These are phyloP conservation scores for Geosmithia flava DNA, from an alignment of 2,329 filamentous ascomycete genomes.

Conservation along the genomic window DNA sequence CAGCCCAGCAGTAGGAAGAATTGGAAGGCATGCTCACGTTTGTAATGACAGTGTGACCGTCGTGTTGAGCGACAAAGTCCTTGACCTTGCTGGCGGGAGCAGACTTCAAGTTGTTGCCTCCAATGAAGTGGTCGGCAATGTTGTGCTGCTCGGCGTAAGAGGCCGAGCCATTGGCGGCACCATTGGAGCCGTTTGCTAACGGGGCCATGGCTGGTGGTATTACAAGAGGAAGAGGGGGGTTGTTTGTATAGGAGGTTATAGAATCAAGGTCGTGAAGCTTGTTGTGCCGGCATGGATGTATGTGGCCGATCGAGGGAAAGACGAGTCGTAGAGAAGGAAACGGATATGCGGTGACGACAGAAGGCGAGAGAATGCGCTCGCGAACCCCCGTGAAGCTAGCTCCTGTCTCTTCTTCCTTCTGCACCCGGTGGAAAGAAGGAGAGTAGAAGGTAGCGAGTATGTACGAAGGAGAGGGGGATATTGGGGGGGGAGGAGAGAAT, in stretches of 20 bases:
- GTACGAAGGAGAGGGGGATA: background rate
- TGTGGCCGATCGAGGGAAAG: background rate
- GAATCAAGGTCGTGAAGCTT: slow-evolving; percentile 1
- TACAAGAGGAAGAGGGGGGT: slow-evolving; percentile 10
- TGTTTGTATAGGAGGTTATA: slow-evolving; percentile 6
- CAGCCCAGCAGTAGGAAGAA: background rate
- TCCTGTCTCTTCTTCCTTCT: background rate
- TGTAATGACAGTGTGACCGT: slow-evolving; percentile 96
- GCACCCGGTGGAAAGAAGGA: background rate
- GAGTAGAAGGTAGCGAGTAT: background rate
- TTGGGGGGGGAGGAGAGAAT: background rate
- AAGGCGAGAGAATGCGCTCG: background rate
- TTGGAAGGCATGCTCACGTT: slow-evolving; percentile 57
- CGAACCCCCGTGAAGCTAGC: background rate
- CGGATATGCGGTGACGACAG: background rate
- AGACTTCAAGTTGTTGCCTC: slow-evolving; percentile 75
- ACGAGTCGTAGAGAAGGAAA: background rate
- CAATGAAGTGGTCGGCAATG: slow-evolving; percentile 88
- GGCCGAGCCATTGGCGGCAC: slow-evolving; percentile 42
- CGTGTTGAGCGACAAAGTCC: slow-evolving; percentile 83
- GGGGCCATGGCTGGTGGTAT: slow-evolving; percentile 31
- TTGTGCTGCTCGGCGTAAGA: slow-evolving; percentile 73
- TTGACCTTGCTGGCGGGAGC: slow-evolving; percentile 80
- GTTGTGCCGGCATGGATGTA: background rate
- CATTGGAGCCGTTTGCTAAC: slow-evolving; percentile 29